phyloP scores from a whole-genome alignment of 768 basidiomycete genomes.

The Lactarius tabidus region DNA sequence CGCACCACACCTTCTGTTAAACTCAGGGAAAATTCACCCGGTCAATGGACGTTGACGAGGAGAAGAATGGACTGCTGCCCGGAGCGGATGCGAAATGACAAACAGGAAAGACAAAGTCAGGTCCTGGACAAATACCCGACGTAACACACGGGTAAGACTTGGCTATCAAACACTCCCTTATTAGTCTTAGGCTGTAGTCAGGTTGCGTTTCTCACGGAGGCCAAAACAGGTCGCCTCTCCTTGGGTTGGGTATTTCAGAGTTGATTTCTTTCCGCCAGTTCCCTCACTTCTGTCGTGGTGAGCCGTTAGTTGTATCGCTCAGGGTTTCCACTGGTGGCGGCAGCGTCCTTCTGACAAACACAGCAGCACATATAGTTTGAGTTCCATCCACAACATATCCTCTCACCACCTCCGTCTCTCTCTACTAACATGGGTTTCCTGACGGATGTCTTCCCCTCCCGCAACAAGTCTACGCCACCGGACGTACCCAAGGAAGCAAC shows the following conservation, averaged over 20 bases:
- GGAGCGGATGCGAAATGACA: conserved; percentile 52
- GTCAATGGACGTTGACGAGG: background rate
- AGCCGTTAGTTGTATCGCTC: background rate
- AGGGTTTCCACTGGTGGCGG: background rate
- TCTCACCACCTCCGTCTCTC: background rate
- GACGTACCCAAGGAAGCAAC: background rate
- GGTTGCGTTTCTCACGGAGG: background rate
- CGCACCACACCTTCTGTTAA: no score
- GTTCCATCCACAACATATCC: background rate
- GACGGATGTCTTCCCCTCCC: background rate
- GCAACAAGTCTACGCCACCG: conserved; percentile 6
- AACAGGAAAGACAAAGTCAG: no score
- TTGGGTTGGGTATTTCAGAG: background rate
- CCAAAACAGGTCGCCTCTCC: background rate
- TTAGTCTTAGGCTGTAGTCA: background rate
- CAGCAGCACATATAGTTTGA: conserved; percentile 2
- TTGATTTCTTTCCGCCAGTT: background rate
- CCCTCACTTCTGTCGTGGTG: background rate
- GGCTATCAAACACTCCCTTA: conserved; percentile 35
- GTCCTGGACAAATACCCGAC: no score
- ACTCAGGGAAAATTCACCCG: conserved; percentile 38
- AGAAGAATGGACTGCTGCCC: conserved; percentile 49
- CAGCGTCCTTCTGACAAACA: background rate
- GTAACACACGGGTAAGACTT: no score
- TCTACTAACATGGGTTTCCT: conserved; percentile 10